Percentiles rank a stretch among this genome's conserved stretches.
Evolutionary conservation across 2,329 filamentous ascomycete genomes (phyloP).

Genomic region (Diaporthe amygdali): DNA sequence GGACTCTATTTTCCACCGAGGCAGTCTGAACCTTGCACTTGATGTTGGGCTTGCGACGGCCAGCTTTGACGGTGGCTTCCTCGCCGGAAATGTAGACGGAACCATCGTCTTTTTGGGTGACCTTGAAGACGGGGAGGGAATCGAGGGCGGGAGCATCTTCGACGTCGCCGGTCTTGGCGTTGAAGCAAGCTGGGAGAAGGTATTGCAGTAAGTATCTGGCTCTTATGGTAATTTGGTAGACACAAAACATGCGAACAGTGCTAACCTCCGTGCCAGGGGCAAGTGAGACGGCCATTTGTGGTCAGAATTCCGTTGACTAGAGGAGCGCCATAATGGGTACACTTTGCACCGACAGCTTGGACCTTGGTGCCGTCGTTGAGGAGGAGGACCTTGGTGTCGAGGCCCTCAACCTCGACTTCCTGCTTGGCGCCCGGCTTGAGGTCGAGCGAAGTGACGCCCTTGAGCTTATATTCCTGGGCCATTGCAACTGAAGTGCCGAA

Average conservation of each 20-base stretch:
- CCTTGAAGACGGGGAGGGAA: conserved; percentile 80
- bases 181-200: conserved; percentile 78
- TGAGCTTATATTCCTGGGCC: conserved; percentile 72
- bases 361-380: conserved; percentile 78
- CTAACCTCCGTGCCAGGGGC: conserved; percentile 94
- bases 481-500: conserved; percentile 39
- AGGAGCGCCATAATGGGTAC: conserved; percentile 92
- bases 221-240: neutral
- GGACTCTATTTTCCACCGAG: conserved; percentile 66
- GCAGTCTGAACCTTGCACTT: conserved; percentile 62
- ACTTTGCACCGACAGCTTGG: conserved; percentile 82
- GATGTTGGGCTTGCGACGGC: conserved; percentile 74
- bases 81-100: conserved; percentile 85
- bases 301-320: conserved; percentile 85
- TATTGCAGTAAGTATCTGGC: conserved; percentile 2
- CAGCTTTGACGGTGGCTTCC: conserved; percentile 77
- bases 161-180: conserved; percentile 85
- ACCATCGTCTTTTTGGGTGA: conserved; percentile 81
- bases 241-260: neutral
- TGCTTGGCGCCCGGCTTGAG: conserved; percentile 83
- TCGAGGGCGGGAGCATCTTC: conserved; percentile 94
- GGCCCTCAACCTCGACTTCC: conserved; percentile 88
- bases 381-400: conserved; percentile 87
- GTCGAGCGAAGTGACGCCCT: conserved; percentile 75
- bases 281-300: conserved; percentile 82